Conservation (phyloP, 176 grass and related monocot genomes). For the Tillandsia fasciculata region DNA sequence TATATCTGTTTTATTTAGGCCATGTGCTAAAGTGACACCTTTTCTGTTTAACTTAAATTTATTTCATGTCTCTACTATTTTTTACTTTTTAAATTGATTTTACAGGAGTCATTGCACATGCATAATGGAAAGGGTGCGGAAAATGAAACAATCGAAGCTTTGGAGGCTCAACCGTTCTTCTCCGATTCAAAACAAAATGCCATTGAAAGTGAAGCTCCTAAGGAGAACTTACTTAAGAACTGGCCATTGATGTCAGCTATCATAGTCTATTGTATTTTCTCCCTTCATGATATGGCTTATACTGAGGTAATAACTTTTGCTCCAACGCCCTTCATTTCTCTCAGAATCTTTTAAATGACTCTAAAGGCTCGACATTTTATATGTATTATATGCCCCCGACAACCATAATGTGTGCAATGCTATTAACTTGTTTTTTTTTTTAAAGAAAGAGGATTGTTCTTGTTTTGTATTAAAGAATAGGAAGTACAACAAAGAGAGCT, state of each 20-base stretch:
- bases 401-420: no score
- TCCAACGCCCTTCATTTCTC: background rate
- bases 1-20: no score
- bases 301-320: constrained; percentile 40
- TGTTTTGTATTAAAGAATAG: no score
- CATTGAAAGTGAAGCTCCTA: constrained; percentile 30
- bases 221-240: constrained; percentile 61
- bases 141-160: constrained; percentile 10
- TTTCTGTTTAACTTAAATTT: no score
- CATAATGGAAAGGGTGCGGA: constrained; percentile 23
- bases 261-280: constrained; percentile 78
- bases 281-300: constrained; percentile 88
- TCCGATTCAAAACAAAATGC: constrained; percentile 30
- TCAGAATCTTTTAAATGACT: background rate
- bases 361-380: no score
- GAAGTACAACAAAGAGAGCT: no score
- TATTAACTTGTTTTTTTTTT: no score
- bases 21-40: no score
- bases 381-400: no score
- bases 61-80: background rate
- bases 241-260: constrained; percentile 77
- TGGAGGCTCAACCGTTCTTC: constrained; percentile 28
- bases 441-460: no score
- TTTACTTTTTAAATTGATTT: background rate
- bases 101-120: constrained; percentile 76